Evolutionary conservation across 2,329 filamentous ascomycete species (phyloP).

Genomic region (Cladophialophora exuberans): DNA sequence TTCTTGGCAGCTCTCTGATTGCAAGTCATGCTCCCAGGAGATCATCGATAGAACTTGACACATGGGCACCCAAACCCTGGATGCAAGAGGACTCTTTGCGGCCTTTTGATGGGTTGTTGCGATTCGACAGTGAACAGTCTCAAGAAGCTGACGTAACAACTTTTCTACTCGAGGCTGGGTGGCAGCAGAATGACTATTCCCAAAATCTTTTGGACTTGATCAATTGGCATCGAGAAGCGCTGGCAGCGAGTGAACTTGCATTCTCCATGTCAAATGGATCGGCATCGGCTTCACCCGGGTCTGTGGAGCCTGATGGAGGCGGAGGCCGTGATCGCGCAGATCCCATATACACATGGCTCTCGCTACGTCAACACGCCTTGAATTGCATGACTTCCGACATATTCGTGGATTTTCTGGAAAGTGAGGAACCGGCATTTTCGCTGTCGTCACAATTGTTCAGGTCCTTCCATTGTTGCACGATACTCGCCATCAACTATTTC

Average conservation of each 20-base stretch:
- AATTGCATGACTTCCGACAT: conserved; percentile 1
- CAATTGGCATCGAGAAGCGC: conserved; percentile 14
- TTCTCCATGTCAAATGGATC: background rate
- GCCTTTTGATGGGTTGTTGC: conserved; percentile 8
- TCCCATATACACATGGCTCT: conserved; percentile 17
- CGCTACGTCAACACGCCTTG: conserved; percentile 18
- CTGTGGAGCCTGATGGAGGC: background rate
- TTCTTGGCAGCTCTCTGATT: conserved; percentile 15
- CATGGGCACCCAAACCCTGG: conserved; percentile 19
- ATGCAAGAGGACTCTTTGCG: conserved; percentile 10
- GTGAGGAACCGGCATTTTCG: background rate
- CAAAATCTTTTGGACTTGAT: conserved; percentile 4
- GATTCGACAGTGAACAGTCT: conserved; percentile 8
- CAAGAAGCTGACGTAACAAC: conserved; percentile 2
- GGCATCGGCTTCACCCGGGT: background rate
- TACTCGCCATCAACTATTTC: conserved; percentile 17
- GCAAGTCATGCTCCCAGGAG: conserved; percentile 16
- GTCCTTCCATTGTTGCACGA: conserved; percentile 8
- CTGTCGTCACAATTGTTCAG: conserved; percentile 1
- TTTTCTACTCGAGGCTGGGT: background rate
- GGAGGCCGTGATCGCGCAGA: background rate
- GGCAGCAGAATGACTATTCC: background rate
- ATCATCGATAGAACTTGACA: conserved; percentile 9
- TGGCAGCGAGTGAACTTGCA: conserved; percentile 7
- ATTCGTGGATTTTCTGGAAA: conserved; percentile 17